Conservation (phyloP, 306 rosid genomes). For the Corylus americana region DNA sequence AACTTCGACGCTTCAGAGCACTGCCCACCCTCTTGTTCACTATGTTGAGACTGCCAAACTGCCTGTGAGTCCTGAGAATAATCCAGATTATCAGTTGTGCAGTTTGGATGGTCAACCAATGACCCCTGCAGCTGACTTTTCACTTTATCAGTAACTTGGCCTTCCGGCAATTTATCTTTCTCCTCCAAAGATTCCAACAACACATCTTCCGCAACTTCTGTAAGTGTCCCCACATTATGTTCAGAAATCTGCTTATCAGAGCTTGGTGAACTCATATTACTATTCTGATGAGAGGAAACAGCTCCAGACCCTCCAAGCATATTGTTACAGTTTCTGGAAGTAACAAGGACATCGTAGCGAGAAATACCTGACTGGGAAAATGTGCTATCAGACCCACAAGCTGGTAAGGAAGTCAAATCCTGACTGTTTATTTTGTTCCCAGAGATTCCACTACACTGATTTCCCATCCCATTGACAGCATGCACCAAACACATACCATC, state of each 20-base stretch:
- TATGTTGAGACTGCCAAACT: slow-evolving; percentile 33
- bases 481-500: slow-evolving; percentile 13
- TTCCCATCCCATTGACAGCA: slow-evolving; percentile 25
- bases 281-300: slow-evolving; percentile 38
- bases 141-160: slow-evolving; percentile 23
- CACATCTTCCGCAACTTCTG: slow-evolving; percentile 33
- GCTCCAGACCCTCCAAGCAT: slow-evolving; percentile 35
- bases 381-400: slow-evolving; percentile 33
- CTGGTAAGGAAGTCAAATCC: slow-evolving; percentile 39
- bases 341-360: slow-evolving; percentile 30
- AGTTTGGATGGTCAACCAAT: slow-evolving; percentile 23
- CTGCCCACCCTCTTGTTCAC: slow-evolving; percentile 40
- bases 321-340: slow-evolving; percentile 42
- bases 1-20: slow-evolving; percentile 36
- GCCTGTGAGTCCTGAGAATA: slow-evolving; percentile 39
- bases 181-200: slow-evolving; percentile 31
- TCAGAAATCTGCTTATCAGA: slow-evolving; percentile 39
- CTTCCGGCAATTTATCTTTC: slow-evolving; percentile 32
- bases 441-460: slow-evolving; percentile 31
- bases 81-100: slow-evolving; percentile 38
- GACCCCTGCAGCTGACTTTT: slow-evolving; percentile 34
- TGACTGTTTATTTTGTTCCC: slow-evolving; percentile 28
- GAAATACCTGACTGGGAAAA: slow-evolving; percentile 37
- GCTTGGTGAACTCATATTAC: slow-evolving; percentile 33
- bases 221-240: slow-evolving; percentile 34